Evolutionary conservation across 768 basidiomycete species (phyloP), one percentile per base, ranked within the genome.

Genomic region (Mycena pura): DNA sequence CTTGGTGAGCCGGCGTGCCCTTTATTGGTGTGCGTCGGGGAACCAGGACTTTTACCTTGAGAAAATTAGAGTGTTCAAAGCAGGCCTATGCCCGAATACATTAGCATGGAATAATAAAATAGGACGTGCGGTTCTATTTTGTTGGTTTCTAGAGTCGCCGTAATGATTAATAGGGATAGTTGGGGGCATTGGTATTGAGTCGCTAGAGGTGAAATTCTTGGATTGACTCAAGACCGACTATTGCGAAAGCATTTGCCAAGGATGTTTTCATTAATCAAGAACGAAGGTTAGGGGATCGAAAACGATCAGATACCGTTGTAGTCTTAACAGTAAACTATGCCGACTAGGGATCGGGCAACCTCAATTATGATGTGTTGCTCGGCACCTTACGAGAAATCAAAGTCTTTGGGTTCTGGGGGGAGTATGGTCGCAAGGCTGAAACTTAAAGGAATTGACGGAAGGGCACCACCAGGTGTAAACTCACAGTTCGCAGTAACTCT

Each of bases 191-290:
- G 78, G 87, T 89, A 88, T 87, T 89, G 80, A 78, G 82, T 84
- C 82, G 86, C 85, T 85, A 88, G 88, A 88, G 87, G 88, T 89
- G 88, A 88, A 89, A 88, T 89, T 88, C 87, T 88, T 88, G 85
- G 87, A 89, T 86, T 85, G 82, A 85, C 82, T 79, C 81, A 89
- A 89, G 88, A 89, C 86, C 79, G 80, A 88, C 87, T 86, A 85
- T 70, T 86, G 87, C 84, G 85, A 89, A 89, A 89, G 87, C 86
- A 88, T 87, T 88, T 88, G 87, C 86, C 86, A 87, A 87, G 85
- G 86, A 88, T 86, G 86, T 87, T 87, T 87, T 88, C 86, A 87
- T 88, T 87, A 84, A 87, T 88, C 88, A 88, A 87, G 87, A 87
- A 88, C 85, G 84, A 88, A 89, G 84, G 87, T 86, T 87, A 87